A percentile compares a stretch with the other conserved stretches of the same genome.
phyloP scores from a whole-genome alignment of 257 asterid genomes.

The Thymus mandschuricus region DNA sequence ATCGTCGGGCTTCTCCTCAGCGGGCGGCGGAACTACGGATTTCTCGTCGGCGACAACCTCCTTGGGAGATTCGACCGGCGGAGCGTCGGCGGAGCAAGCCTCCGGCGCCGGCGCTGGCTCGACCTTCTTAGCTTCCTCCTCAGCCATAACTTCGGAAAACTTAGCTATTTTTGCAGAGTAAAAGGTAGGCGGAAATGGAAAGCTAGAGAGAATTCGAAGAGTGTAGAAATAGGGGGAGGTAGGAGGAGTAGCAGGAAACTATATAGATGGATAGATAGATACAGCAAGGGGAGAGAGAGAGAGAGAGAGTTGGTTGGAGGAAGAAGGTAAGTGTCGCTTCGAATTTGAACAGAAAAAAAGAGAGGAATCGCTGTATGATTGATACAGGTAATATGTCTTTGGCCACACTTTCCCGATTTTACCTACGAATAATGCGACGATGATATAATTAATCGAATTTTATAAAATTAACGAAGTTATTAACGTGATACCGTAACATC shows the following conservation, averaged over 20 bases:
- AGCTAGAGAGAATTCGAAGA: background rate
- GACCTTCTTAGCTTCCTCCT: conserved; percentile 53
- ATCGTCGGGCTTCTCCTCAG: conserved; percentile 51
- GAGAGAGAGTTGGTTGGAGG: conserved; percentile 2
- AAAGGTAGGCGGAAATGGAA: background rate
- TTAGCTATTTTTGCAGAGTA: conserved; percentile 39
- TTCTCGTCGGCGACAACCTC: conserved; percentile 77
- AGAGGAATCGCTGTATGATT: conserved; percentile 22
- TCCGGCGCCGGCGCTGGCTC: conserved; percentile 44
- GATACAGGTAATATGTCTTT: conserved; percentile 19
- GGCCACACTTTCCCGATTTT: background rate
- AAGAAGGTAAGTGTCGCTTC: conserved; percentile 43
- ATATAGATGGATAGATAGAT: background rate
- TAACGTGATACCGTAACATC: no score
- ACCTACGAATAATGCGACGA: no score
- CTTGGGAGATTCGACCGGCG: conserved; percentile 43
- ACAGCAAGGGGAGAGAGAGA: background rate
- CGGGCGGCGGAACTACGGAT: conserved; percentile 51
- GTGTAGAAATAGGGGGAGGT: background rate
- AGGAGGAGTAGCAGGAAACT: conserved; percentile 2
- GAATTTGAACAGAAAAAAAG: background rate
- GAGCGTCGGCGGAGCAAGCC: conserved; percentile 25
- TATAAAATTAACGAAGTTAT: no score
- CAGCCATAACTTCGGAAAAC: conserved; percentile 62
- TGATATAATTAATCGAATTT: no score